Evolutionary conservation across 75 land plant genomes (phyloP).

Genomic region (Selaginella tamariscina): DNA sequence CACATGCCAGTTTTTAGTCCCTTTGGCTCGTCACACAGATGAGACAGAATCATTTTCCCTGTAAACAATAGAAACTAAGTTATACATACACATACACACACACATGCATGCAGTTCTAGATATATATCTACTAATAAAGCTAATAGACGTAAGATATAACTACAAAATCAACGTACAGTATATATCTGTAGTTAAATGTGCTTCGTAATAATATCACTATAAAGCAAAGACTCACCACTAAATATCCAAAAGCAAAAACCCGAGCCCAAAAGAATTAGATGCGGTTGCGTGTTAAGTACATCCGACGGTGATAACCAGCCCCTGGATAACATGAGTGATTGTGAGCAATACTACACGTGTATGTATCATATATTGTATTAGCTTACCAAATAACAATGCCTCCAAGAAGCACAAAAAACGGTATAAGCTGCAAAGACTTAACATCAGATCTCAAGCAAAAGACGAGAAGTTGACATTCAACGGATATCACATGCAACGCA

Average conservation of each 20-base stretch:
- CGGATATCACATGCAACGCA: too few relatives aligned
- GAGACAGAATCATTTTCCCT: constrained; percentile 4
- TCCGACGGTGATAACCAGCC: constrained; percentile 79
- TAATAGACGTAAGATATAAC: too few relatives aligned
- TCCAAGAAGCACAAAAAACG: constrained; percentile 59
- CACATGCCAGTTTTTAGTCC: constrained; percentile 12
- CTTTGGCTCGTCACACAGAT: constrained; percentile 12
- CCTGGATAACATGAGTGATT: constrained; percentile 49
- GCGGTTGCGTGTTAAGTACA: constrained; percentile 59
- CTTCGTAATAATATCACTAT: too few relatives aligned
- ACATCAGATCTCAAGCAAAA: neutral
- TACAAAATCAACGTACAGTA: too few relatives aligned
- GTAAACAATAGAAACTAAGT: too few relatives aligned
- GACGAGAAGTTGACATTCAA: too few relatives aligned
- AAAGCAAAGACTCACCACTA: constrained; percentile 99
- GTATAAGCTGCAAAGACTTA: constrained; percentile 53
- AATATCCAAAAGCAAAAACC: constrained; percentile 95
- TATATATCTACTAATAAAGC: too few relatives aligned
- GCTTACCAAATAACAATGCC: constrained; percentile 69
- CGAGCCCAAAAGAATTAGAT: constrained; percentile 65
- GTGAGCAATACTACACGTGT: neutral
- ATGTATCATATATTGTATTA: neutral
- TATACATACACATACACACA: too few relatives aligned
- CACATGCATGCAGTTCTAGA: too few relatives aligned
- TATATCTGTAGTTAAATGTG: too few relatives aligned